Evolutionary conservation across 495 filamentous ascomycete genomes (phyloP).

Genomic region (Annulohypoxylon bovei): DNA sequence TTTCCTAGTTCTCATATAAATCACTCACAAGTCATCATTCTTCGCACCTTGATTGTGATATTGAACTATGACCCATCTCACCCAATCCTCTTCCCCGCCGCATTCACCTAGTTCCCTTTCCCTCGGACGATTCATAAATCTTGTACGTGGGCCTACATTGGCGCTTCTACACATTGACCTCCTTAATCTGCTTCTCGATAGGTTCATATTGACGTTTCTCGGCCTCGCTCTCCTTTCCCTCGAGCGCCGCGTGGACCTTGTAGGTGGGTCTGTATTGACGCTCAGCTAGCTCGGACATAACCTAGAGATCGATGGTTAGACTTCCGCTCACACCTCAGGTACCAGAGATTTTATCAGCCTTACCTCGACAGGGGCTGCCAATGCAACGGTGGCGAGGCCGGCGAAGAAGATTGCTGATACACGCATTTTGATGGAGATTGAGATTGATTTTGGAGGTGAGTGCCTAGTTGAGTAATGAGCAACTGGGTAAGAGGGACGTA

Average conservation of each 20-base stretch:
- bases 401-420: conserved; percentile 24
- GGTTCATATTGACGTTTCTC: conserved; percentile 25
- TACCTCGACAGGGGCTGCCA: conserved; percentile 33
- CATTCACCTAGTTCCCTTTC: neutral
- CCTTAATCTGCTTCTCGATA: conserved; percentile 6
- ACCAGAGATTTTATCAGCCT: neutral
- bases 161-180: neutral
- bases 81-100: neutral
- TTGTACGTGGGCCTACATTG: conserved; percentile 1
- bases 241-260: neutral
- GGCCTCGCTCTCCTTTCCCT: neutral
- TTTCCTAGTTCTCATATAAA: neutral
- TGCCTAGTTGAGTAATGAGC: neutral
- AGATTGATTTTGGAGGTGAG: neutral
- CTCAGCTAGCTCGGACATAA: neutral
- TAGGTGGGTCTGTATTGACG: conserved; percentile 9
- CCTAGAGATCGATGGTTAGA: conserved; percentile 12
- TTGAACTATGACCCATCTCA: neutral
- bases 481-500: neutral
- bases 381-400: conserved; percentile 24
- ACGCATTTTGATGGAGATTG: conserved; percentile 20
- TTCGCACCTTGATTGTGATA: neutral
- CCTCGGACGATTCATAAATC: neutral
- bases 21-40: neutral
- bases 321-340: neutral